Percentiles rank a stretch among this genome's conserved stretches.
Evolutionary conservation across 2,329 filamentous ascomycete species (phyloP).

Genomic region (Beauveria caledonica): DNA sequence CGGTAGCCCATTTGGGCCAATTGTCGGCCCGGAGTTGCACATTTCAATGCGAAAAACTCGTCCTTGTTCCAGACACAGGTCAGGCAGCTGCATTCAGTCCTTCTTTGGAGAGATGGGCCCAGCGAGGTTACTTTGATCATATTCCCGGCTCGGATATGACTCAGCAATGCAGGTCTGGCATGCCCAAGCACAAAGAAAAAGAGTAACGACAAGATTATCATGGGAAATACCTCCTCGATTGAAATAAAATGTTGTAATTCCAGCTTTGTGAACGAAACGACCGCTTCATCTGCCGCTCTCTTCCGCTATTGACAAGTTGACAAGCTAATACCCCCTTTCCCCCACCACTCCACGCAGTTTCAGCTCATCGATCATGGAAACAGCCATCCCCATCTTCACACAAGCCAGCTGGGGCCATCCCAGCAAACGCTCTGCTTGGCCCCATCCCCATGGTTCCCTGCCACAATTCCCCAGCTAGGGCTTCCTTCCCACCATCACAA

Average conservation of each 20-base stretch:
- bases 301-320: not conserved
- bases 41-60: not conserved
- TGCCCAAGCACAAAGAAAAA: not conserved
- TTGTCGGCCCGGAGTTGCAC: not conserved
- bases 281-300: not conserved
- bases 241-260: too few relatives aligned
- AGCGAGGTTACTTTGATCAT: not conserved
- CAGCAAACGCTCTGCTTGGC: not conserved
- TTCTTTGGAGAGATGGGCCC: not conserved
- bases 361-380: conserved; percentile 9
- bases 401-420: not conserved
- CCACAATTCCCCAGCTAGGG: too few relatives aligned
- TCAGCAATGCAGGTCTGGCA: too few relatives aligned
- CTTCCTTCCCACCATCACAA: not conserved
- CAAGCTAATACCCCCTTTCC: not conserved
- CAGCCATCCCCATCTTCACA: not conserved
- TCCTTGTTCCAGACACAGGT: not conserved
- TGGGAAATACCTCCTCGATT: not conserved
- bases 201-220: not conserved
- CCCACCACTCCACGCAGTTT: not conserved
- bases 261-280: not conserved
- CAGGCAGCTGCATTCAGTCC: not conserved
- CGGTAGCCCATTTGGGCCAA: not conserved
- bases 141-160: not conserved
- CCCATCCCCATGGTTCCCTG: not conserved